A percentile compares a stretch with the other conserved stretches of the same genome.
Evolutionary conservation across 768 basidiomycete species (phyloP).

Genomic region (Rhizopogon vinicolor): DNA sequence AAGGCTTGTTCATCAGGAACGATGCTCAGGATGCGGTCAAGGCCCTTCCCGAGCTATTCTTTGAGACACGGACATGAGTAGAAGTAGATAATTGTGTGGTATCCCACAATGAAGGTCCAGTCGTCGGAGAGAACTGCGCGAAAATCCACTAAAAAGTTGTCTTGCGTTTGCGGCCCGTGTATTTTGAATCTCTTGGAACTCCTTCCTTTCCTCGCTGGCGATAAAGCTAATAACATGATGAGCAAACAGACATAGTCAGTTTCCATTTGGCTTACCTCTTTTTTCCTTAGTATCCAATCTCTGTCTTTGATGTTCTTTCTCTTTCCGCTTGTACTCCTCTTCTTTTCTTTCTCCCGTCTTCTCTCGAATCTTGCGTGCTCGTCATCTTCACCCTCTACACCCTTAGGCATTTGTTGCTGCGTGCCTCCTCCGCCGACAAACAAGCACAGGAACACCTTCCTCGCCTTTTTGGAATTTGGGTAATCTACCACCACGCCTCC

Average conservation of each 20-base stretch:
- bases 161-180: conserved; percentile 86
- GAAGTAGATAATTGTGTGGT: conserved; percentile 7
- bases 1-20: conserved; percentile 90
- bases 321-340: conserved; percentile 58
- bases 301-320: conserved; percentile 68
- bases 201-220: conserved; percentile 80
- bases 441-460: conserved; percentile 90
- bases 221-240: conserved; percentile 51
- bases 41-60: conserved; percentile 41
- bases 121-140: conserved; percentile 2
- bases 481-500: conserved; percentile 97
- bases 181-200: conserved; percentile 85
- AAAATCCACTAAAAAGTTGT: conserved; percentile 57
- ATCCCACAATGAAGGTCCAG: neutral
- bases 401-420: conserved; percentile 69
- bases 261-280: conserved; percentile 58
- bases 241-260: neutral
- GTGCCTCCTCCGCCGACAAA: conserved; percentile 80
- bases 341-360: conserved; percentile 63
- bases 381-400: conserved; percentile 66
- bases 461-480: conserved; percentile 93
- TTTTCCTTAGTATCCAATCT: conserved; percentile 96
- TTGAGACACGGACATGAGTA: conserved; percentile 23
- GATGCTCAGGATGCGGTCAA: conserved; percentile 50
- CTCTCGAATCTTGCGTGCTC: conserved; percentile 69